Evolutionary conservation across 768 basidiomycete genomes (phyloP), one percentile per base, ranked within the genome.

Genomic region (Suillus variegatus): DNA sequence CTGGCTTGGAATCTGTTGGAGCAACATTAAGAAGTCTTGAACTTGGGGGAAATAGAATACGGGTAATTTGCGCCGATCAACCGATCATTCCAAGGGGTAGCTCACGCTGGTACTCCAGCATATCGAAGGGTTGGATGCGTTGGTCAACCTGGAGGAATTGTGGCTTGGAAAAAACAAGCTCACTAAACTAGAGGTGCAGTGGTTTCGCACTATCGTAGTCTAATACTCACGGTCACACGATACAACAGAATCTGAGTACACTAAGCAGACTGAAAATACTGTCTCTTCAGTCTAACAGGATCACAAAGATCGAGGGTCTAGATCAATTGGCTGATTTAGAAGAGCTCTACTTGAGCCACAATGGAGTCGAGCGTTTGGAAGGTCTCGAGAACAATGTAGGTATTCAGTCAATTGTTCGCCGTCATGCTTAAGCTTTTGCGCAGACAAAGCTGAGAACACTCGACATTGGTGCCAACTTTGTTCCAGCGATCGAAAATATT

Each of bases 121-220:
- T 80, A 97, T 99, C 64, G 94, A 98, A 75, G 90, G 90, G 47
- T 77, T 99, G 4, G 93, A 93, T 13, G 82, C 85, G 1, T 80
- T 97, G 46, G 85, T 89, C 1, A 92, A 91, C 68, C 80, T 99
- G 12, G 93, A 95, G 69, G 95, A 98, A 71, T 81, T 99, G 3
- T 99, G 97, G 95, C 79, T 99, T 3, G 97, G 97, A 9, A 99
- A 99, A 84, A 99, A 99, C 76, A 99, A 98, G 80, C 94, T 99
- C 65, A 75, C 88, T 7, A 89, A 87, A 75, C 84, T 99, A 5
- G 92, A 96, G 84, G 94, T 93, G 68, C 49, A 72, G 61, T 13
- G n/a, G 6, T 18, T 47, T 38, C 41, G 20, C 25, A 16, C 52
- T 38, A 36, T 62, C 40, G 25, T 46, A 61, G 58, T 68, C 10